phyloP scores from a whole-genome alignment of 495 filamentous ascomycete species.

The Aspergillus affinis region DNA sequence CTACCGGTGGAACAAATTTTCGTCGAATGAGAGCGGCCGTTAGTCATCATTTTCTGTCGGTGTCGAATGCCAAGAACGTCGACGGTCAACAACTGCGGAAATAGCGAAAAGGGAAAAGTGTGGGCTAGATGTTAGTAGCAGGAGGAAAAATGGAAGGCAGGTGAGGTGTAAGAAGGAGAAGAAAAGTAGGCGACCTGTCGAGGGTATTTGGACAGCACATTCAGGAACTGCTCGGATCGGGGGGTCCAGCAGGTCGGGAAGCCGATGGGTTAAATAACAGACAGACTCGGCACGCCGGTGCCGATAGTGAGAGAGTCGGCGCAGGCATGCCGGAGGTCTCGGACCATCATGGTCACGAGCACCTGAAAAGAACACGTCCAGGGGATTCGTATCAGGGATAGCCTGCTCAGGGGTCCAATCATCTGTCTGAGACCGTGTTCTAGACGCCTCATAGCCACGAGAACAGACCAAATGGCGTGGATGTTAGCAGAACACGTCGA shows the following conservation, averaged over 20 bases:
- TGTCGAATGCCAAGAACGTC: constrained; percentile 3
- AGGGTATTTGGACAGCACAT: not conserved
- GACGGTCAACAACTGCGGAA: constrained; percentile 3
- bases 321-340: constrained; percentile 13
- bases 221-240: not conserved
- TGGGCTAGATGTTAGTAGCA: not conserved
- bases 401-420: not conserved
- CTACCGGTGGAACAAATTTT: constrained; percentile 1
- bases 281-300: constrained; percentile 11
- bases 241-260: constrained; percentile 10
- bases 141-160: not conserved
- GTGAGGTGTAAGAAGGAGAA: not conserved
- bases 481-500: not conserved
- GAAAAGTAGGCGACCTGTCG: not conserved
- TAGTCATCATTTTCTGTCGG: not conserved
- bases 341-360: constrained; percentile 11
- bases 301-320: constrained; percentile 10
- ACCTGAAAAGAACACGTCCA: constrained; percentile 7
- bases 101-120: not conserved
- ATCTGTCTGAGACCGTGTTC: not conserved
- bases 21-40: constrained; percentile 1
- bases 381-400: not conserved
- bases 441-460: not conserved
- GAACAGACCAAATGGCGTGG: not conserved
- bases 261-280: constrained; percentile 14